Evolutionary conservation across 495 filamentous ascomycete species (phyloP), one percentile per base, ranked within the genome.

Genomic region (Chlorociboria aeruginascens): DNA sequence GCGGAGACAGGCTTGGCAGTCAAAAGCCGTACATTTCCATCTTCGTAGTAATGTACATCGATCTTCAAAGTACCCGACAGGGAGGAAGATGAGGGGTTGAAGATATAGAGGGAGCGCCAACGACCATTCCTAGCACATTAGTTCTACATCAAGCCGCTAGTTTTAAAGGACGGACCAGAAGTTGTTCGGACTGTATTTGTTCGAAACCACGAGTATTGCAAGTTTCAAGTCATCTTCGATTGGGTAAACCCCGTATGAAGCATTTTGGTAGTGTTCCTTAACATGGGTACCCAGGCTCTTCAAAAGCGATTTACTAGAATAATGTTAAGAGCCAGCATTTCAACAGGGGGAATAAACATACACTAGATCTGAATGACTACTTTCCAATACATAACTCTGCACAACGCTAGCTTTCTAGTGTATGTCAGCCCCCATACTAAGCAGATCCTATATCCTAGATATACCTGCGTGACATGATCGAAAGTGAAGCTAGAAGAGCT

Each of bases 31-130:
- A 99, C 93, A 59, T 99, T 99, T 35, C 93, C 93, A 66, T 99
- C 93, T 67, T 99, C 93, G 72, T 97, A 99, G 76, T 99, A 99
- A 73, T 99, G 93, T 39, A 99, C 90, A 60, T 92, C 85, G 31
- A 89, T 83, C 54, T 84, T 83, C 60, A 89, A 75, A 45, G 66
- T 70, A 45, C 85, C 85, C 9, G 73, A 70, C 10, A 89, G 68
- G 39, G 64, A 73, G 61, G 61, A 76, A 45, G 67, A 78, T 6
- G 79, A 66, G 9, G 83, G 83, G 51, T 72, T 69, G 66, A 84
- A 83, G 62, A 82, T 76, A 69, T 96, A 97, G 42, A 81, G 74
- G 35, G 86, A 86, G 50, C 93, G 87, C 83, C 89, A 96, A 48
- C 93, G 86, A 40, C 93, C 93, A 69, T 95, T 97, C 86, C 85